Evolutionary conservation across 176 grass and related monocot genomes (phyloP).

Genomic region (Rhynchospora pubera): DNA sequence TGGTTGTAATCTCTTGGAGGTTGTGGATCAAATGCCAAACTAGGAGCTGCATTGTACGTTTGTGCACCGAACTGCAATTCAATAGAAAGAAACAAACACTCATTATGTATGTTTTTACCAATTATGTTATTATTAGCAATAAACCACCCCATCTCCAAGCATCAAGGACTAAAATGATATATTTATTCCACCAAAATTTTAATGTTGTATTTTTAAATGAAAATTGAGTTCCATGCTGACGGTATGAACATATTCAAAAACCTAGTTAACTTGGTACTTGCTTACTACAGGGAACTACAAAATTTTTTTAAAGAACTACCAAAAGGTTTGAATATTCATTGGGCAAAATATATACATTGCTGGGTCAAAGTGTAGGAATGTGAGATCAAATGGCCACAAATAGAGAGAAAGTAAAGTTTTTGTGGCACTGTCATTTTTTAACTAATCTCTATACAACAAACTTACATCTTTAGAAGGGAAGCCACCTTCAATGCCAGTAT

Average conservation of each 20-base stretch:
- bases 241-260: neutral
- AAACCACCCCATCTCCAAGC: neutral
- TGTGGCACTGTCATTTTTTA: neutral
- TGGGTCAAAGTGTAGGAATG: neutral
- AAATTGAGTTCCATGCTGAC: neutral
- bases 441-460: conserved; percentile 9
- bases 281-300: neutral
- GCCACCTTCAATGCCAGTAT: conserved; percentile 37
- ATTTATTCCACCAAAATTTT: neutral
- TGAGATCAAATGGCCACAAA: neutral
- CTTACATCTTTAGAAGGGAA: conserved; percentile 91
- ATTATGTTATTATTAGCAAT: neutral
- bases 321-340: neutral
- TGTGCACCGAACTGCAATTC: conserved; percentile 36
- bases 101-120: neutral
- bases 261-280: neutral
- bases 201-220: neutral
- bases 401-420: neutral
- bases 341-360: neutral
- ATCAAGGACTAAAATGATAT: neutral
- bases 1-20: conserved; percentile 58
- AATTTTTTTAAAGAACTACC: neutral
- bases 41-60: conserved; percentile 44
- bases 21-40: conserved; percentile 55
- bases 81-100: conserved; percentile 1